Conservation (phyloP, 345 rosid species). For the Citrus mangshanensis region DNA sequence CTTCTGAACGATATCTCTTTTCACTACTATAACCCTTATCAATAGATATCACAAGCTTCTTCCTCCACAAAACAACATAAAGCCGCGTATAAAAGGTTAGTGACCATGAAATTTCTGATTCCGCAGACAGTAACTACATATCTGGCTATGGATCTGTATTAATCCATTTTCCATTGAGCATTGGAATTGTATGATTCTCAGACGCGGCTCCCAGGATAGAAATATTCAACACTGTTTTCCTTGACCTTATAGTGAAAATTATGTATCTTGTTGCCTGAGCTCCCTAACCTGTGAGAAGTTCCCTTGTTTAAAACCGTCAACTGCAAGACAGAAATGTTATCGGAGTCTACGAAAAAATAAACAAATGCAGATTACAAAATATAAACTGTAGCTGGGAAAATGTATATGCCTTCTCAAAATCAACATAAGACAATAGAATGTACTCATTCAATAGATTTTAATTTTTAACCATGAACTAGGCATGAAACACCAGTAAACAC, state of each 20-base stretch:
- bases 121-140: background rate
- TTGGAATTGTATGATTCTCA: conserved; percentile 8
- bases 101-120: background rate
- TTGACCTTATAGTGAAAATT: conserved; percentile 81
- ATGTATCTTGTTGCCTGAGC: conserved; percentile 46
- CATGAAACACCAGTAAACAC: background rate
- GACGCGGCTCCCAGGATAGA: conserved; percentile 63
- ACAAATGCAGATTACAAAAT: background rate
- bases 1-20: background rate
- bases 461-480: background rate
- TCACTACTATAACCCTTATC: background rate
- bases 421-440: background rate
- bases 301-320: conserved; percentile 59
- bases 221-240: conserved; percentile 70
- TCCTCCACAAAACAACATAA: background rate
- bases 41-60: background rate
- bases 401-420: background rate
- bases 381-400: background rate
- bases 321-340: conserved; percentile 34
- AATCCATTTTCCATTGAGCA: background rate
- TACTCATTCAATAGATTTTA: background rate
- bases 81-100: too few species aligned
- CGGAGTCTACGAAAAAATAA: background rate
- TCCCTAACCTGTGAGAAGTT: conserved; percentile 20
- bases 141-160: background rate